Evolutionary conservation across 2,329 filamentous ascomycete species (phyloP).

Genomic region (Ascocoryne sarcoides): DNA sequence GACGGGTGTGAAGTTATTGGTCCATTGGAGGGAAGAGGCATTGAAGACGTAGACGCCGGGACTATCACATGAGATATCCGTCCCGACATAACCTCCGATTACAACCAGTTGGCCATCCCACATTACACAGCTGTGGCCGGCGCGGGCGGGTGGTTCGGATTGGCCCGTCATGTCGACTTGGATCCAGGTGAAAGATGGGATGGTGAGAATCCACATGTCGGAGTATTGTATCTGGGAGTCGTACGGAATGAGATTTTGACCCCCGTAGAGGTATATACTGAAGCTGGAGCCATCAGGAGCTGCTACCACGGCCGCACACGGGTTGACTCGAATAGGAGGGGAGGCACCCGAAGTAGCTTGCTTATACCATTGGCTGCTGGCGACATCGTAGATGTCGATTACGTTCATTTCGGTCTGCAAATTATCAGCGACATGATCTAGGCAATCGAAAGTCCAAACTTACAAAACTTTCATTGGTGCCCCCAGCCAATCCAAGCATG

Average conservation of each 20-base stretch:
- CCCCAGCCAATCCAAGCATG: conserved; percentile 63
- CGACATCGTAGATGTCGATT: conserved; percentile 72
- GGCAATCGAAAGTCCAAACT: conserved; percentile 22
- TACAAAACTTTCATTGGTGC: conserved; percentile 60
- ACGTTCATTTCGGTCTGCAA: conserved; percentile 52
- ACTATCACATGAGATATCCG: conserved; percentile 52
- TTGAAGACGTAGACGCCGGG: conserved; percentile 69
- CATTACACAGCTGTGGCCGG: conserved; percentile 60
- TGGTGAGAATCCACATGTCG: conserved; percentile 66
- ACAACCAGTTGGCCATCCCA: conserved; percentile 65
- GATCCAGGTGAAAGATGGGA: conserved; percentile 68
- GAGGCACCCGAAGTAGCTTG: conserved; percentile 57
- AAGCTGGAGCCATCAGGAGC: conserved; percentile 66
- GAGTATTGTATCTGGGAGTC: conserved; percentile 51
- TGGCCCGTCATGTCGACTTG: conserved; percentile 47
- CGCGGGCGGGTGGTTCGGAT: conserved; percentile 49
- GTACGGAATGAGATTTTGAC: conserved; percentile 61
- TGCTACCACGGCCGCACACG: conserved; percentile 60
- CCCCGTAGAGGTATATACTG: conserved; percentile 71
- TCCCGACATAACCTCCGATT: conserved; percentile 59
- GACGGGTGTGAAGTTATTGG: conserved; percentile 50
- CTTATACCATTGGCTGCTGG: conserved; percentile 62
- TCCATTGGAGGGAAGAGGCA: conserved; percentile 55
- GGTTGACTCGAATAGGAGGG: conserved; percentile 60
- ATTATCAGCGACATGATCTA: conserved; percentile 19